A percentile compares a stretch with the other conserved stretches of the same genome.
These are phyloP conservation scores for Tetrapisispora phaffii DNA, from an alignment of 805 yeast genomes.

Conservation along the genomic window DNA sequence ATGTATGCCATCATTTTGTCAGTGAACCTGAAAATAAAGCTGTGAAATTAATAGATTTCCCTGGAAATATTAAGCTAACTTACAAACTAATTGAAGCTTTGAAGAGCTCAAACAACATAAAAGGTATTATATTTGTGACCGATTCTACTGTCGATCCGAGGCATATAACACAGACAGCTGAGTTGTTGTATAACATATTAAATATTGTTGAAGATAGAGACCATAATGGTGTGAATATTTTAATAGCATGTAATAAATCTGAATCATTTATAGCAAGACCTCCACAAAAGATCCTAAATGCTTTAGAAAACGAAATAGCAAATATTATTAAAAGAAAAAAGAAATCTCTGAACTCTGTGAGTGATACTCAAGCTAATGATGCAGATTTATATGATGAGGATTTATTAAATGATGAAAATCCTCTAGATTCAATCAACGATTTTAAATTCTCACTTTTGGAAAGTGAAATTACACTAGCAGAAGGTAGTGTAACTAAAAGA, in stretches of 20 bases:
- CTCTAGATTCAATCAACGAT: slow-evolving; percentile 19
- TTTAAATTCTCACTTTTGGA: slow-evolving; percentile 65
- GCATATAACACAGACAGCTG: slow-evolving; percentile 44
- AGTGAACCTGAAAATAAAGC: slow-evolving; percentile 23
- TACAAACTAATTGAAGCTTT: slow-evolving; percentile 44
- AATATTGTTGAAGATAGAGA: slow-evolving; percentile 43
- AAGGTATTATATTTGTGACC: slow-evolving; percentile 67
- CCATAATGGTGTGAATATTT: slow-evolving; percentile 58
- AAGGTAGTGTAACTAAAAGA: slow-evolving; percentile 60
- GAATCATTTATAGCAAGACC: slow-evolving; percentile 82
- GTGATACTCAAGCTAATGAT: slow-evolving; percentile 15
- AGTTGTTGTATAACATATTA: slow-evolving; percentile 49
- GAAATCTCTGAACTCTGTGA: slow-evolving; percentile 38
- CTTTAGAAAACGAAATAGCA: slow-evolving; percentile 57
- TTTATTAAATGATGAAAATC: slow-evolving; percentile 22
- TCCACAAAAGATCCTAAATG: slow-evolving; percentile 43
- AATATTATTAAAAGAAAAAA: slow-evolving; percentile 38
- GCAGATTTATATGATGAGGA: slow-evolving; percentile 18
- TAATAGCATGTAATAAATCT: slow-evolving; percentile 74
- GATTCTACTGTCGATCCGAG: slow-evolving; percentile 56
- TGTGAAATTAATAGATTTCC: slow-evolving; percentile 62
- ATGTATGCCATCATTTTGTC: slow-evolving; percentile 20
- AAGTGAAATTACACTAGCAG: slow-evolving; percentile 58
- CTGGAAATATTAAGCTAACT: slow-evolving; percentile 76
- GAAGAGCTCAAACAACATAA: slow-evolving; percentile 35